Conservation (phyloP, 2,329 filamentous ascomycete species). For the Coniochaeta ligniaria region DNA sequence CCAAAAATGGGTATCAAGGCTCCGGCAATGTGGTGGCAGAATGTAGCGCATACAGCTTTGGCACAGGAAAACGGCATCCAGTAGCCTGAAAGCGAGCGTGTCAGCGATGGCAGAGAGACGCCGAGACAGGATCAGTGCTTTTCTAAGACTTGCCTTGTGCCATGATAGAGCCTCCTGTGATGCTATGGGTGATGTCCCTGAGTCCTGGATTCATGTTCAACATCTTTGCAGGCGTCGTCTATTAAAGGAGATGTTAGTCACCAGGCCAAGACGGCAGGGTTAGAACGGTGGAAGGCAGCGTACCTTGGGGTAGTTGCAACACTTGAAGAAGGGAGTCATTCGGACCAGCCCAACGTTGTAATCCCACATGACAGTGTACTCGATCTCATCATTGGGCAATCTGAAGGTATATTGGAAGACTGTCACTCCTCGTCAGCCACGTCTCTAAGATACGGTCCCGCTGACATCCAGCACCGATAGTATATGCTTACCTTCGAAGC, state of each 20-base stretch:
- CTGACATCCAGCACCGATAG: background rate
- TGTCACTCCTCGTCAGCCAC: conserved; percentile 24
- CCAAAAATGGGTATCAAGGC: conserved; percentile 90
- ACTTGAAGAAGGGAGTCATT: conserved; percentile 93
- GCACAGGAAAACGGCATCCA: conserved; percentile 93
- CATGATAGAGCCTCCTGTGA: conserved; percentile 83
- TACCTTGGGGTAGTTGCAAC: conserved; percentile 81
- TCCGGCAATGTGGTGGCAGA: conserved; percentile 77
- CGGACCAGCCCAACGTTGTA: conserved; percentile 91
- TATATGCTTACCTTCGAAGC: conserved; percentile 67
- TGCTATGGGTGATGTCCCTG: conserved; percentile 84
- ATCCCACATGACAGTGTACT: conserved; percentile 88
- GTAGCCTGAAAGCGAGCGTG: conserved; percentile 57
- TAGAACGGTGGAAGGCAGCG: conserved; percentile 11
- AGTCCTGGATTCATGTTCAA: conserved; percentile 71
- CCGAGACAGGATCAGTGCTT: background rate
- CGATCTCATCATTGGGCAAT: conserved; percentile 56
- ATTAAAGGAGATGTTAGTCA: background rate
- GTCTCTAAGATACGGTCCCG: background rate
- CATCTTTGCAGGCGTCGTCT: conserved; percentile 88
- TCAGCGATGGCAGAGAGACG: background rate
- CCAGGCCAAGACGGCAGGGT: background rate
- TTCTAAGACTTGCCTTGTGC: conserved; percentile 67
- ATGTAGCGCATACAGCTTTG: conserved; percentile 78
- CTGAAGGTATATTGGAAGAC: conserved; percentile 82